These are phyloP conservation scores for Nothophoma quercina DNA, from an alignment of 2,329 filamentous ascomycete species.

Conservation along the genomic window DNA sequence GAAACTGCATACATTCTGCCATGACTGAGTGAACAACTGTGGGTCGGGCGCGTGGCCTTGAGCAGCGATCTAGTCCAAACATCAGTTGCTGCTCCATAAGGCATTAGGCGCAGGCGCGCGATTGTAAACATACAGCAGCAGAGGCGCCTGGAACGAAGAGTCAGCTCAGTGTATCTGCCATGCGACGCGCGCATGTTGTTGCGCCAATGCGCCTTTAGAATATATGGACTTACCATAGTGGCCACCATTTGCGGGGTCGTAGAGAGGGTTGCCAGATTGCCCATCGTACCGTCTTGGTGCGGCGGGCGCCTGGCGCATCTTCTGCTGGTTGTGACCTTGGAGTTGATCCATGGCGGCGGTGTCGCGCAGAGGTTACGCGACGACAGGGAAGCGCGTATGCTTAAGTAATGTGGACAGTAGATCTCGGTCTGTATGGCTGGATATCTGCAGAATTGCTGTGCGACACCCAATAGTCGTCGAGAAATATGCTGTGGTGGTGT, in stretches of 20 bases:
- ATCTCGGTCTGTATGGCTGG: neutral
- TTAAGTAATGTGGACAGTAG: constrained; percentile 18
- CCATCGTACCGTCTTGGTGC: constrained; percentile 58
- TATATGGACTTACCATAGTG: constrained; percentile 56
- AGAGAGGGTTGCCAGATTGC: constrained; percentile 57
- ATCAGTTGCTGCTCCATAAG: constrained; percentile 35
- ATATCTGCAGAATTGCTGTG: constrained; percentile 8
- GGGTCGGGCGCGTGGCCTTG: constrained; percentile 87
- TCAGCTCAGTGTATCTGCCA: constrained; percentile 28
- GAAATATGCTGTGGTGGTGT: constrained; percentile 37
- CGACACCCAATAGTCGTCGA: constrained; percentile 37
- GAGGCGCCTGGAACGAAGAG: constrained; percentile 64
- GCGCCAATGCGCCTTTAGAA: constrained; percentile 3
- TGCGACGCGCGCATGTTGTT: constrained; percentile 16
- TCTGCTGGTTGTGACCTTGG: constrained; percentile 47
- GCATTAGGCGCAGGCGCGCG: constrained; percentile 24
- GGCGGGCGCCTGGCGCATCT: constrained; percentile 47
- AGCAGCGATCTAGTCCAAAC: constrained; percentile 73
- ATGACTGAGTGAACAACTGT: constrained; percentile 91
- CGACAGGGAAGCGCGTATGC: constrained; percentile 37
- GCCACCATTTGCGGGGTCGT: constrained; percentile 56
- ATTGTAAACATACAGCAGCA: constrained; percentile 64
- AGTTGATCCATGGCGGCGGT: constrained; percentile 47
- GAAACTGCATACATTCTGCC: constrained; percentile 77
- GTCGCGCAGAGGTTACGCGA: constrained; percentile 45